phyloP scores from a whole-genome alignment of 129 eudicot species.

The Pulicaria dysenterica region DNA sequence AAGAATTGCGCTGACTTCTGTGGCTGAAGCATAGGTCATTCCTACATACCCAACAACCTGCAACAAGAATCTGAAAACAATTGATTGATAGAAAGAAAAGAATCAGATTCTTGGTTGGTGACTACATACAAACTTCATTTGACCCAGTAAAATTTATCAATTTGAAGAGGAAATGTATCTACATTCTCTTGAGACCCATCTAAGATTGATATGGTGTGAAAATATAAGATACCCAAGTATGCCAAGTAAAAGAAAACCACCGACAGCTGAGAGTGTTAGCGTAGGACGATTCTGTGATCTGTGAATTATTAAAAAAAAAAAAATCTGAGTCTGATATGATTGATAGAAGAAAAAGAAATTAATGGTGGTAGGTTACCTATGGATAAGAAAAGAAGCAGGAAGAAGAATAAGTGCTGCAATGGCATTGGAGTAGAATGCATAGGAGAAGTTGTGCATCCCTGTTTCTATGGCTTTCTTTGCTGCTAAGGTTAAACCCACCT shows the following conservation, averaged over 20 bases:
- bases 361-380: slow-evolving; percentile 17
- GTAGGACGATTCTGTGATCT: slow-evolving; percentile 51
- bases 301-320: neutral
- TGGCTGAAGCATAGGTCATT: slow-evolving; percentile 46
- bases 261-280: slow-evolving; percentile 29
- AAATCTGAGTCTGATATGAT: neutral
- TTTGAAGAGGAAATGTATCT: no score
- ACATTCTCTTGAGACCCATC: no score
- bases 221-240: slow-evolving; percentile 48
- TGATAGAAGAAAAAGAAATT: neutral
- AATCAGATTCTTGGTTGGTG: neutral
- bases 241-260: slow-evolving; percentile 59
- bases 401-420: slow-evolving; percentile 47
- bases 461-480: slow-evolving; percentile 49
- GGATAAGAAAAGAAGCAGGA: slow-evolving; percentile 37
- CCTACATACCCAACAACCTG: slow-evolving; percentile 60
- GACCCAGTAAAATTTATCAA: no score
- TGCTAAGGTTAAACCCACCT: slow-evolving; percentile 51
- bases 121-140: neutral
- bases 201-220: neutral
- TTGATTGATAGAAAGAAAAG: neutral
- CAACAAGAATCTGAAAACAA: slow-evolving; percentile 41
- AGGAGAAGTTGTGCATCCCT: slow-evolving; percentile 63
- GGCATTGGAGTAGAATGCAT: slow-evolving; percentile 52
- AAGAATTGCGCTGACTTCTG: slow-evolving; percentile 55